Evolutionary conservation across 441 rosid species (phyloP).

Genomic region (Arabidopsis hybrid): DNA sequence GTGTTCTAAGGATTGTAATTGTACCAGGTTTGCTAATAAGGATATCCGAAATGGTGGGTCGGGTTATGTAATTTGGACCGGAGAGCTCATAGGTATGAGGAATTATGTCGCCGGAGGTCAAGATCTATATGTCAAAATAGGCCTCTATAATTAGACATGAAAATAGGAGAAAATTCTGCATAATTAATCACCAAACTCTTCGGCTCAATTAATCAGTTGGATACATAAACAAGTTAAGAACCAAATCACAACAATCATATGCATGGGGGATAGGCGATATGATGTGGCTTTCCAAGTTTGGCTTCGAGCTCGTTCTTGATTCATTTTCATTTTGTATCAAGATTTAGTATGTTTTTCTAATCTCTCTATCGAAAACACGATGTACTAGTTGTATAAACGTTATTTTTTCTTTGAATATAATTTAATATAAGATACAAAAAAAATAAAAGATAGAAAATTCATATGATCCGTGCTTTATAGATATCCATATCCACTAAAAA

Average conservation of each 20-base stretch:
- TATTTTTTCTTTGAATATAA: too few relatives aligned
- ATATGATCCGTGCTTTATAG: neutral
- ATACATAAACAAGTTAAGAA: too few relatives aligned
- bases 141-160: conserved; percentile 9
- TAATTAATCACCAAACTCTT: too few relatives aligned
- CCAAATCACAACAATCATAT: too few relatives aligned
- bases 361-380: too few relatives aligned
- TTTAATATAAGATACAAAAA: too few relatives aligned
- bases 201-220: too few relatives aligned
- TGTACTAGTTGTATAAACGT: too few relatives aligned
- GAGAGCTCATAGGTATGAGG: conserved; percentile 52
- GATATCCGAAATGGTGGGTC: conserved; percentile 52
- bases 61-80: conserved; percentile 72
- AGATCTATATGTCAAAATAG: conserved; percentile 55
- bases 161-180: neutral
- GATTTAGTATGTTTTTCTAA: too few relatives aligned
- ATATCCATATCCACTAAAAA: neutral
- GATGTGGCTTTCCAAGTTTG: too few relatives aligned
- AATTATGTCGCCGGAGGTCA: conserved; percentile 51
- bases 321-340: neutral
- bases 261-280: too few relatives aligned
- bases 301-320: too few relatives aligned
- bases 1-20: conserved; percentile 65
- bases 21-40: conserved; percentile 67
- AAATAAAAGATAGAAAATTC: neutral